A percentile compares a stretch with the other conserved stretches of the same genome.
phyloP scores from a whole-genome alignment of 768 basidiomycete species.

The Pisolithus marmoratus region DNA sequence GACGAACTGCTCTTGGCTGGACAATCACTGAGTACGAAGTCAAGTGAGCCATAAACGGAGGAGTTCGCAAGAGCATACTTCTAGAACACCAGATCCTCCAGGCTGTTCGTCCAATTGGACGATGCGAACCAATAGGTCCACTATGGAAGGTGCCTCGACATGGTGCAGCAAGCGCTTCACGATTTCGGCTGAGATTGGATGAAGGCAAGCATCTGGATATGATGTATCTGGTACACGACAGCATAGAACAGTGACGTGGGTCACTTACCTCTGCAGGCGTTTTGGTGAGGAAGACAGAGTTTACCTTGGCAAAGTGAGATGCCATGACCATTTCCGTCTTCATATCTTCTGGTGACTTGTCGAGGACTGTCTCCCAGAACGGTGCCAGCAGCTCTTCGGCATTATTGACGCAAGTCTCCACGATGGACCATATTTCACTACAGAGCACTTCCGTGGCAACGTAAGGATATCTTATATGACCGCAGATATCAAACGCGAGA shows the following conservation, averaged over 20 bases:
- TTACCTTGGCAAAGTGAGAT: conserved; percentile 92
- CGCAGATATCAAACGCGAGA: conserved; percentile 3
- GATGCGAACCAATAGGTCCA: conserved; percentile 86
- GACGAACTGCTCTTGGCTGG: too few relatives aligned
- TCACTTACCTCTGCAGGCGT: conserved; percentile 78
- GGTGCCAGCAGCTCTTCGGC: conserved; percentile 68
- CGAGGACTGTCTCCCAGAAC: conserved; percentile 89
- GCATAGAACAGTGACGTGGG: conserved; percentile 11
- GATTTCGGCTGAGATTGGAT: conserved; percentile 79
- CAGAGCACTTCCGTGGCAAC: conserved; percentile 93
- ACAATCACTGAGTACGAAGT: conserved; percentile 67
- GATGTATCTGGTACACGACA: conserved; percentile 8
- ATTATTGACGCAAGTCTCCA: conserved; percentile 78
- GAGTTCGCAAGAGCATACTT: conserved; percentile 54
- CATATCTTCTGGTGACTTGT: conserved; percentile 79
- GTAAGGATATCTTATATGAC: conserved; percentile 74
- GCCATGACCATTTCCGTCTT: conserved; percentile 83
- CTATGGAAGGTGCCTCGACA: conserved; percentile 85
- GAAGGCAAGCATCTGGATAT: conserved; percentile 81
- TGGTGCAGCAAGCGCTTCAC: conserved; percentile 80
- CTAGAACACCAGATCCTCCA: conserved; percentile 75
- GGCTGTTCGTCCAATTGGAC: conserved; percentile 86
- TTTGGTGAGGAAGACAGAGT: conserved; percentile 81
- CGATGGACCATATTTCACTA: conserved; percentile 92
- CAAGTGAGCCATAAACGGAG: conserved; percentile 26